Evolutionary conservation across 2,329 filamentous ascomycete genomes (phyloP).

Genomic region (Rhinocladiella mackenziei): DNA sequence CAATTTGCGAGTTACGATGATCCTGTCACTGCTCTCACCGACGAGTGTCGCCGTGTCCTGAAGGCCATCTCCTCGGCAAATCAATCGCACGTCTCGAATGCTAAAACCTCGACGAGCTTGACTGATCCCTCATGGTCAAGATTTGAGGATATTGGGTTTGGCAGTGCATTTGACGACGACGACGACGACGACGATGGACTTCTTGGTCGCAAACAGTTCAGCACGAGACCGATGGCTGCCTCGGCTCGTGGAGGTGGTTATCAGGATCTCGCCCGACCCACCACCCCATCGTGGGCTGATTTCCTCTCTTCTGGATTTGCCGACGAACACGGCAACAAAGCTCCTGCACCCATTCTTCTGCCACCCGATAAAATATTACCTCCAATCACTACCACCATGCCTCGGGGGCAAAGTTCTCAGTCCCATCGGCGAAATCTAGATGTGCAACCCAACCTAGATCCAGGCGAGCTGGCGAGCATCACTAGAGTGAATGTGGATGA

Average conservation of each 20-base stretch:
- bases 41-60: slow-evolving; percentile 88
- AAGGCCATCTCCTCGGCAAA: slow-evolving; percentile 84
- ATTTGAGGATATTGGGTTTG: slow-evolving; percentile 93
- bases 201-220: slow-evolving; percentile 31
- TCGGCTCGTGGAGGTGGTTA: slow-evolving; percentile 30
- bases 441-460: slow-evolving; percentile 66
- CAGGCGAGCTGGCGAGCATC: slow-evolving; percentile 92
- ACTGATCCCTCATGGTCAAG: slow-evolving; percentile 92
- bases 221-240: slow-evolving; percentile 9
- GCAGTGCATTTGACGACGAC: slow-evolving; percentile 68
- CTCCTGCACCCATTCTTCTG: slow-evolving; percentile 66
- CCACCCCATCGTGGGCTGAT: slow-evolving; percentile 96
- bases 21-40: slow-evolving; percentile 79
- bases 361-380: slow-evolving; percentile 89
- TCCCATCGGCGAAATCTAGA: slow-evolving; percentile 74
- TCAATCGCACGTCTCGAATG: slow-evolving; percentile 70
- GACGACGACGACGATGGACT: slow-evolving; percentile 61
- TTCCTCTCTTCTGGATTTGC: slow-evolving; percentile 92
- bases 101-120: slow-evolving; percentile 67
- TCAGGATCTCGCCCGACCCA: slow-evolving; percentile 69
- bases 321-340: slow-evolving; percentile 65
- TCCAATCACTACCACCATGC: slow-evolving; percentile 65
- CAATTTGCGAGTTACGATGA: slow-evolving; percentile 87
- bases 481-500: slow-evolving; percentile 82
- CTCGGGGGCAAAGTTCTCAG: slow-evolving; percentile 77